These are phyloP conservation scores for Rhododendron williamsianum DNA, from an alignment of 148 eudicot genomes.

Conservation along the genomic window DNA sequence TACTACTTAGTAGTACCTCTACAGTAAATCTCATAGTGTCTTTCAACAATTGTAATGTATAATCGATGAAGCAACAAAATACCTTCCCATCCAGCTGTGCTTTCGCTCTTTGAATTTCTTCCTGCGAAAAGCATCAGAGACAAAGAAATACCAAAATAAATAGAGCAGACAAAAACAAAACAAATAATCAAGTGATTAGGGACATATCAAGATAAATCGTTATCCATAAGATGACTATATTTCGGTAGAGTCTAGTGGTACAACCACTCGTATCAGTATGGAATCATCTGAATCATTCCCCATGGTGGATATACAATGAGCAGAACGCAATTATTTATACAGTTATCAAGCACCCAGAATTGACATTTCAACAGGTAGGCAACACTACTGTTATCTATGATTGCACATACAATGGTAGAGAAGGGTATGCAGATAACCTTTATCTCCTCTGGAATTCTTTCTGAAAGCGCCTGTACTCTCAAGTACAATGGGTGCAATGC, in stretches of 20 bases:
- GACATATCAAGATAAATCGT: not conserved
- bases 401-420: not conserved
- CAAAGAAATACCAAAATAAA: not conserved
- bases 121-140: conserved; percentile 39
- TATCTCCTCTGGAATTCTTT: conserved; percentile 65
- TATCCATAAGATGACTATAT: not conserved
- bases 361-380: not conserved
- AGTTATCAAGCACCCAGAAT: not conserved
- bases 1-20: too few relatives aligned
- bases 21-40: not conserved
- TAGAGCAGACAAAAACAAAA: not conserved
- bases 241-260: not conserved
- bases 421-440: conserved; percentile 36
- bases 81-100: conserved; percentile 73
- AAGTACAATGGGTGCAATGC: conserved; percentile 94
- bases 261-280: not conserved
- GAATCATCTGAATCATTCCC: not conserved
- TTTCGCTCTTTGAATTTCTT: conserved; percentile 60
- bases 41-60: not conserved
- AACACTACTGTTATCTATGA: not conserved
- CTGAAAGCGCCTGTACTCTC: conserved; percentile 74
- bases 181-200: not conserved
- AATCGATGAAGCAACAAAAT: not conserved
- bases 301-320: not conserved
- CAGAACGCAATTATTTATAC: not conserved